phyloP scores from a whole-genome alignment of 163 green algal species.

The Scenedesmus sp. region DNA sequence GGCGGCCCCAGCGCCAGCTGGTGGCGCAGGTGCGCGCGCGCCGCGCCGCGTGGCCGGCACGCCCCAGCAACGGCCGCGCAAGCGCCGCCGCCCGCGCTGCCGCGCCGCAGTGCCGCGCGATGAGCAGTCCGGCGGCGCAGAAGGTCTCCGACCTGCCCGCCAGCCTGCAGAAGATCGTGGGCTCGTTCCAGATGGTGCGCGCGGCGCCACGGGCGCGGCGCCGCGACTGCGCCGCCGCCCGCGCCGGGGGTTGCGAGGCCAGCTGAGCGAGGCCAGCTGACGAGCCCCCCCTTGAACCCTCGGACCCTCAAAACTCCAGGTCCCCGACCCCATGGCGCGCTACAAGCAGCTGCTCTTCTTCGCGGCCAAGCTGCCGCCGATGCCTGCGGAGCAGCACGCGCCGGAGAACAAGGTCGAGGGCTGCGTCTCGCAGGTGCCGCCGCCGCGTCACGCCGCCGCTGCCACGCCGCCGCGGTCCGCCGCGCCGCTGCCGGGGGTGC shows the following conservation, averaged over 20 bases:
- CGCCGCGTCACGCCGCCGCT: background rate
- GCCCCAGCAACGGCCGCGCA: too few species aligned
- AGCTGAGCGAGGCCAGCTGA: too few species aligned
- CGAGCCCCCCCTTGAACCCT: too few species aligned
- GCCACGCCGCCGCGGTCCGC: background rate
- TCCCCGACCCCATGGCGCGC: slow-evolving; percentile 86
- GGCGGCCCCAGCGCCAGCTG: background rate
- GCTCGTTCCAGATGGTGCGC: slow-evolving; percentile 73
- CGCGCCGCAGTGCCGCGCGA: slow-evolving; percentile 11
- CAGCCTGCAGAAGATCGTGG: slow-evolving; percentile 76
- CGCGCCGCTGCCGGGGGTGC: background rate
- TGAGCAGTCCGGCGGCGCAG: slow-evolving; percentile 36
- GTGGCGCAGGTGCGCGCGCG: background rate
- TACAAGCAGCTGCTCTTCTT: slow-evolving; percentile 99
- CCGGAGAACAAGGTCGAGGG: slow-evolving; percentile 97
- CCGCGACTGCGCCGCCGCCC: too few species aligned
- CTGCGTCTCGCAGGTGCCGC: slow-evolving; percentile 88
- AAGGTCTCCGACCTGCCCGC: slow-evolving; percentile 51
- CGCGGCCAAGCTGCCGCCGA: slow-evolving; percentile 87
- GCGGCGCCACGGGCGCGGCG: too few species aligned
- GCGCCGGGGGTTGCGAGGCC: too few species aligned
- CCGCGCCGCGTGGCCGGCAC: background rate
- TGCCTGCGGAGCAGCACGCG: slow-evolving; percentile 79
- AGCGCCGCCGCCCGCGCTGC: too few species aligned
- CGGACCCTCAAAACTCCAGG: too few species aligned